These are phyloP conservation scores for Trichosporon ovoides DNA, from an alignment of 1,284 basidiomycete genomes.

Conservation along the genomic window DNA sequence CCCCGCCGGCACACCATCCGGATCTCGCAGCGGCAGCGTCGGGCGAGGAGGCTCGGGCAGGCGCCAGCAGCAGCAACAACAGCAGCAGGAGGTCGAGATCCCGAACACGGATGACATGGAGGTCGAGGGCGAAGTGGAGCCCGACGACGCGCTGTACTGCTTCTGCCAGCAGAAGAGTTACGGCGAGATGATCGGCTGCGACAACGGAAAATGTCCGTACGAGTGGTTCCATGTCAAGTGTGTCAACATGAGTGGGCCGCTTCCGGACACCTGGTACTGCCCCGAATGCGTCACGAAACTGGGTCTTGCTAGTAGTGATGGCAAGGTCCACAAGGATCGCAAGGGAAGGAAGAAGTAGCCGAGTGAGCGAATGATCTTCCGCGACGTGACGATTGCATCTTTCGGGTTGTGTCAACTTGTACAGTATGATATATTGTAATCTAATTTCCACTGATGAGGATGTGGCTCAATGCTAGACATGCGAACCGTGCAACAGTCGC, in stretches of 20 bases:
- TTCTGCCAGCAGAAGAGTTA: conserved; percentile 80
- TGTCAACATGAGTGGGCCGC: conserved; percentile 63
- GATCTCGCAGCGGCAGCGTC: conserved; percentile 2
- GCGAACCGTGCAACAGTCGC: too few relatives aligned
- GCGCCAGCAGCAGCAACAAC: conserved; percentile 20
- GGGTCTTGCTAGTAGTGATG: conserved; percentile 32
- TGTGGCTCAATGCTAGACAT: too few relatives aligned
- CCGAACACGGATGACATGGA: conserved; percentile 17
- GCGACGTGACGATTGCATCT: background rate
- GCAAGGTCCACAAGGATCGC: conserved; percentile 27
- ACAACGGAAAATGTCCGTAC: conserved; percentile 70
- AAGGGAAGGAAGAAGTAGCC: conserved; percentile 33
- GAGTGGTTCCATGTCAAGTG: conserved; percentile 93
- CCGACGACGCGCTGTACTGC: conserved; percentile 67
- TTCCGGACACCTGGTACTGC: conserved; percentile 76
- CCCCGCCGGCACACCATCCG: background rate
- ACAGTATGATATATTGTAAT: conserved; percentile 1
- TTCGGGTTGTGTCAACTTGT: background rate
- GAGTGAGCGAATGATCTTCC: too few relatives aligned
- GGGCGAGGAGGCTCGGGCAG: conserved; percentile 12
- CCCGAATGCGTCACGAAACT: conserved; percentile 51
- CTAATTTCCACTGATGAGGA: too few relatives aligned
- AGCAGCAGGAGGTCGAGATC: conserved; percentile 27
- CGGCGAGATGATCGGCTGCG: conserved; percentile 94
- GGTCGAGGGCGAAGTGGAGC: conserved; percentile 30